Conservation (phyloP, 164 flowering plant genomes). For the Stephania yunnanensis region DNA sequence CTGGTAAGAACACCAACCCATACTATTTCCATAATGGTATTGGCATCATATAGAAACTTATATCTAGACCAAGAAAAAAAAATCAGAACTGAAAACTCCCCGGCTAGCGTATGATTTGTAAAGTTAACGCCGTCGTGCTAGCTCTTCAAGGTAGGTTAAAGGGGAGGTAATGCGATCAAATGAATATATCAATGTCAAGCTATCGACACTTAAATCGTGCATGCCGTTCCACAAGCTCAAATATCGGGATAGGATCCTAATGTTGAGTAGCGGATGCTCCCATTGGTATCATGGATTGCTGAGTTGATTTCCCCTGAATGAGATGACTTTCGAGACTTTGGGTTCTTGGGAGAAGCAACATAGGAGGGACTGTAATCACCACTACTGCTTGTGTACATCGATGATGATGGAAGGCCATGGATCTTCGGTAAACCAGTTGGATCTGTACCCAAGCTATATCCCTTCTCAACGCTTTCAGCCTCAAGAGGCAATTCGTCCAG, state of each 20-base stretch:
- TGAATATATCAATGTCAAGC: constrained; percentile 2
- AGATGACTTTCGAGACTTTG: constrained; percentile 66
- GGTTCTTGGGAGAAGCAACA: constrained; percentile 58
- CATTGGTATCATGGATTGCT: constrained; percentile 56
- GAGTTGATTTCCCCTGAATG: constrained; percentile 81
- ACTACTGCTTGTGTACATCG: constrained; percentile 48
- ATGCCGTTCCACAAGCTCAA: constrained; percentile 13
- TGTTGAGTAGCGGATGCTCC: constrained; percentile 37
- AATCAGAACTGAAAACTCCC: not conserved
- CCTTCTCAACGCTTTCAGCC: constrained; percentile 75
- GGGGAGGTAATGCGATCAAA: not conserved
- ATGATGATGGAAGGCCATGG: constrained; percentile 32
- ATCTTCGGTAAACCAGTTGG: constrained; percentile 87
- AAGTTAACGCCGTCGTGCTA: not conserved
- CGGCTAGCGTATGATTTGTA: not conserved
- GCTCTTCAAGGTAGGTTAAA: not conserved
- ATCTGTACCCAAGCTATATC: constrained; percentile 61
- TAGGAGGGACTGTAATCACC: constrained; percentile 44
- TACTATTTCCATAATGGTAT: not conserved
- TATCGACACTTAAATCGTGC: not conserved
- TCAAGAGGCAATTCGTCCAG: constrained; percentile 93
- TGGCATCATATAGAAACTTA: not conserved
- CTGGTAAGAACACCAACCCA: not conserved
- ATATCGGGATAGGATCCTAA: constrained; percentile 53
- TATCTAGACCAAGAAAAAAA: not conserved